Percentiles rank a stretch among this genome's conserved stretches.
Evolutionary conservation across 495 filamentous ascomycete species (phyloP).

Genomic region (Xylaria telfairii): DNA sequence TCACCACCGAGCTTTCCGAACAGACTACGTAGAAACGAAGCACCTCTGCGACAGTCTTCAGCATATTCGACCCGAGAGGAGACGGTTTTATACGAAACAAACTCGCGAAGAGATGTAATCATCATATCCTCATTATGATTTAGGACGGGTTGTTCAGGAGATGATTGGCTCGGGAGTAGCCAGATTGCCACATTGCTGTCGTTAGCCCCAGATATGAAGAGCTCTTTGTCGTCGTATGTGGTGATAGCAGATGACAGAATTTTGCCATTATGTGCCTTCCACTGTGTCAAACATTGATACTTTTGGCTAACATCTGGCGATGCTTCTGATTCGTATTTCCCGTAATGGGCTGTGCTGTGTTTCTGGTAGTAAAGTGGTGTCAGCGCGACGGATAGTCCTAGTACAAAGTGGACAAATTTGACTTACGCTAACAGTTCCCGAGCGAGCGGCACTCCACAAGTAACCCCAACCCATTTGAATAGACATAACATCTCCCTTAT

Average conservation of each 20-base stretch:
- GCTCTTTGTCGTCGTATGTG: conserved; percentile 66
- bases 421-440: conserved; percentile 79
- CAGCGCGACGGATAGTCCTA: neutral
- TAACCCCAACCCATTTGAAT: conserved; percentile 82
- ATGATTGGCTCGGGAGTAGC: conserved; percentile 71
- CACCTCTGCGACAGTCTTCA: conserved; percentile 90
- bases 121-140: conserved; percentile 67
- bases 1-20: conserved; percentile 90
- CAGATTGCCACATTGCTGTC: conserved; percentile 88
- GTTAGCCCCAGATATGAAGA: conserved; percentile 94
- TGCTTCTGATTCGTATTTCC: conserved; percentile 50
- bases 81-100: conserved; percentile 89
- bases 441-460: conserved; percentile 82
- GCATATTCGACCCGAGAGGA: conserved; percentile 83
- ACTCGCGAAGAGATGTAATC: conserved; percentile 78
- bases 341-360: conserved; percentile 63
- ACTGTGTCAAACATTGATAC: conserved; percentile 81
- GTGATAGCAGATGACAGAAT: conserved; percentile 86
- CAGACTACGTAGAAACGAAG: conserved; percentile 83
- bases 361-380: conserved; percentile 46
- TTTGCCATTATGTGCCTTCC: conserved; percentile 85
- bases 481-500: conserved; percentile 84
- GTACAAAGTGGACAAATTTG: neutral
- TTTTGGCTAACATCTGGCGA: conserved; percentile 81
- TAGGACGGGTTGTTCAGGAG: conserved; percentile 39